phyloP scores from a whole-genome alignment of 1,284 basidiomycete genomes.

The Singerocomus rubriflavus region DNA sequence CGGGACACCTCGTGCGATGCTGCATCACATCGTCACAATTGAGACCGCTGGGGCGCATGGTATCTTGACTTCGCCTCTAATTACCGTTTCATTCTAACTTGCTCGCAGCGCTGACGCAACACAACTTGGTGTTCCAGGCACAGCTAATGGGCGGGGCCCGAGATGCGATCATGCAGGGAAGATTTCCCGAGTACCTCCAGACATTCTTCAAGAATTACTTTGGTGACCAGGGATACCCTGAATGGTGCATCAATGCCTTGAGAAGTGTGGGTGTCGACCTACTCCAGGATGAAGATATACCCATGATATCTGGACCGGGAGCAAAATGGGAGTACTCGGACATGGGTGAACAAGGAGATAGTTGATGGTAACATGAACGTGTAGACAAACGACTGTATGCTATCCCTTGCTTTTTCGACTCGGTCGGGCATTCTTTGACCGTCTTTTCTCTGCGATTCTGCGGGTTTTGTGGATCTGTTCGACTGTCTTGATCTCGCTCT shows the following conservation, averaged over 20 bases:
- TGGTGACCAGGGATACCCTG: slow-evolving; percentile 66
- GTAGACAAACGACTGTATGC: slow-evolving; percentile 13
- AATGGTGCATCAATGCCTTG: slow-evolving; percentile 80
- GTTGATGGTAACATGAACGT: slow-evolving; percentile 2
- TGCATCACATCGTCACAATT: slow-evolving; percentile 70
- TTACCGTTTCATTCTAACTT: slow-evolving; percentile 22
- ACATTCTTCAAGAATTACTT: slow-evolving; percentile 75
- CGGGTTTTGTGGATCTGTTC: slow-evolving; percentile 82
- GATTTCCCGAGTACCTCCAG: slow-evolving; percentile 72
- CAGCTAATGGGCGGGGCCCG: slow-evolving; percentile 76
- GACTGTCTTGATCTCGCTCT: slow-evolving; percentile 77
- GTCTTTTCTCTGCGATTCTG: slow-evolving; percentile 56
- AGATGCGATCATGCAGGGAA: slow-evolving; percentile 71
- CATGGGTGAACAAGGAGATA: slow-evolving; percentile 10
- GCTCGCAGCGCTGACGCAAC: slow-evolving; percentile 64
- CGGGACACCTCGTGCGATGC: slow-evolving; percentile 62
- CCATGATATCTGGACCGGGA: slow-evolving; percentile 57
- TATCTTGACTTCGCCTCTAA: slow-evolving; percentile 32
- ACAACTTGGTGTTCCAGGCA: slow-evolving; percentile 81
- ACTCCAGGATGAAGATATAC: slow-evolving; percentile 47
- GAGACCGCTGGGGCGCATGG: slow-evolving; percentile 82
- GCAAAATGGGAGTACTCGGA: slow-evolving; percentile 73
- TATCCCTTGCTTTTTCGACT: slow-evolving; percentile 50
- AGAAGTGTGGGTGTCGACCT: slow-evolving; percentile 74
- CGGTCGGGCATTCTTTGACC: slow-evolving; percentile 75